These are phyloP conservation scores for Stephania cephalantha DNA, from an alignment of 164 flowering plant species.

Conservation along the genomic window DNA sequence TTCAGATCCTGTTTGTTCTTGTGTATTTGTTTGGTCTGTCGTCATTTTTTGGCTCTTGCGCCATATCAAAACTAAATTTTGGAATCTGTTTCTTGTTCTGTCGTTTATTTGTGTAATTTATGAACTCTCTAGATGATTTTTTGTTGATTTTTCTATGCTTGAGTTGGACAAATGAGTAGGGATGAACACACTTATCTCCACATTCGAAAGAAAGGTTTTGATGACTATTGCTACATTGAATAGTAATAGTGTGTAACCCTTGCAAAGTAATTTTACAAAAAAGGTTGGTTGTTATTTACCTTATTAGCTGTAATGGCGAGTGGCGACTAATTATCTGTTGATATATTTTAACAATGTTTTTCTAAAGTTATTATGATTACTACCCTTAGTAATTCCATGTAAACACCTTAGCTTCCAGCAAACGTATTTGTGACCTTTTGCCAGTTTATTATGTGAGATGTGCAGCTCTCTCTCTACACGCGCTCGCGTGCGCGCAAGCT, in stretches of 20 bases:
- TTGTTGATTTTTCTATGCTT: background rate
- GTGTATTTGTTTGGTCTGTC: background rate
- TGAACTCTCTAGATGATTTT: background rate
- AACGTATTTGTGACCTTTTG: background rate
- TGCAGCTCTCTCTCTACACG: background rate
- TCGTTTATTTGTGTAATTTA: background rate
- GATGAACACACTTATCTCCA: background rate
- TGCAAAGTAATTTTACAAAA: background rate
- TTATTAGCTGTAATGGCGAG: background rate
- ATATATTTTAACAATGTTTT: too few species aligned
- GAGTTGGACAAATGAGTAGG: background rate
- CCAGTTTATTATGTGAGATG: background rate
- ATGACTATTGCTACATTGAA: too few species aligned
- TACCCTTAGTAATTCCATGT: too few species aligned
- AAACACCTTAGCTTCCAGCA: too few species aligned
- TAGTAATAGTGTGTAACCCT: too few species aligned
- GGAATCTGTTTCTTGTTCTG: background rate
- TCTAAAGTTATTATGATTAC: too few species aligned
- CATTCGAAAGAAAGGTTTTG: too few species aligned
- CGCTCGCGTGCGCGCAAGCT: background rate
- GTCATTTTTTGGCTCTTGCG: background rate
- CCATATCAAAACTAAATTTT: background rate
- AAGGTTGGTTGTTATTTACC: background rate
- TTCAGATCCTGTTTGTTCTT: background rate
- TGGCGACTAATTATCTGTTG: background rate